Conservation (phyloP, 2,329 filamentous ascomycete species). For the Sarocladium brachiariae region DNA sequence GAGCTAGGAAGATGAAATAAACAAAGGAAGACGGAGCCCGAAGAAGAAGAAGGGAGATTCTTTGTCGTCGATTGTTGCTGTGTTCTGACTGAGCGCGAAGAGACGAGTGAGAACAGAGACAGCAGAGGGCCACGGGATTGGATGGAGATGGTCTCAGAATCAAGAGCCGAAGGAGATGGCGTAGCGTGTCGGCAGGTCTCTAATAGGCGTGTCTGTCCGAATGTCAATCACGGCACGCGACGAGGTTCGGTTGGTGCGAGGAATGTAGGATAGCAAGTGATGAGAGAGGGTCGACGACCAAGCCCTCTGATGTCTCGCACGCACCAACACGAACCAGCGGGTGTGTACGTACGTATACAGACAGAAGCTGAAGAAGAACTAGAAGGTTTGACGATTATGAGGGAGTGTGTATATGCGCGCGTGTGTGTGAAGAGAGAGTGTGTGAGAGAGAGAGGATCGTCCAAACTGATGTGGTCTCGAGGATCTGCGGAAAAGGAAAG, state of each 20-base stretch:
- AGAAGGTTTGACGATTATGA: too few relatives aligned
- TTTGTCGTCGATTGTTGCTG: too few relatives aligned
- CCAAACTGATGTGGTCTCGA: too few relatives aligned
- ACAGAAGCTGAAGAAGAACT: too few relatives aligned
- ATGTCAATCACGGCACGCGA: slow-evolving; percentile 3
- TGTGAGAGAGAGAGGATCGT: neutral
- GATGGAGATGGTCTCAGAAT: neutral
- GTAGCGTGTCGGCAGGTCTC: neutral
- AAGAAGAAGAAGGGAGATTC: too few relatives aligned
- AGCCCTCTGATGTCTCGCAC: neutral
- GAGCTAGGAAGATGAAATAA: too few relatives aligned
- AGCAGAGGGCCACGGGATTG: neutral
- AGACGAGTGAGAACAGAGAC: too few relatives aligned
- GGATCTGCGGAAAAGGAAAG: too few relatives aligned
- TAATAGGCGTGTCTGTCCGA: neutral
- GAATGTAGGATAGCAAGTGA: neutral
- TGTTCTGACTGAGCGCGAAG: too few relatives aligned
- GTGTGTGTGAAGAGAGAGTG: neutral
- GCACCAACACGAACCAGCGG: neutral
- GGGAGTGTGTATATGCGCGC: too few relatives aligned
- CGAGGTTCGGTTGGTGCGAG: neutral
- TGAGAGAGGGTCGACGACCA: too few relatives aligned
- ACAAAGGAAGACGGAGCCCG: neutral
- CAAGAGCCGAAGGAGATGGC: neutral
- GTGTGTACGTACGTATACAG: too few relatives aligned